These are phyloP conservation scores for Aspergillus hortae DNA, from an alignment of 2,329 filamentous ascomycete species.

Conservation along the genomic window DNA sequence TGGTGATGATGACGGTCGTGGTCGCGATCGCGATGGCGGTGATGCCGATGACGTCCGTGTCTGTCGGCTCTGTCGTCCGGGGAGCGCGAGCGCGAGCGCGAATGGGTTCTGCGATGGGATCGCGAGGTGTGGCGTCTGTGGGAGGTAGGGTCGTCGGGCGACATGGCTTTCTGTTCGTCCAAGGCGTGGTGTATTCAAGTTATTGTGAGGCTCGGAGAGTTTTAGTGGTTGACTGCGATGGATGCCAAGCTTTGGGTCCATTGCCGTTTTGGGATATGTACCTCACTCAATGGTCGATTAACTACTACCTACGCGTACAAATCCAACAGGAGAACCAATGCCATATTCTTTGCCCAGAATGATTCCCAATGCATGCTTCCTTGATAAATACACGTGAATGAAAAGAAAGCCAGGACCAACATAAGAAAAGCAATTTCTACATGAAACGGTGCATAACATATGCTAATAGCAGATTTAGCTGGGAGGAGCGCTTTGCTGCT, in stretches of 20 bases:
- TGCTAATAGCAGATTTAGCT: constrained; percentile 18
- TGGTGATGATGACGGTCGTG: constrained; percentile 29
- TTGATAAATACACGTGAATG: constrained; percentile 23
- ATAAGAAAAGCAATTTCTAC: constrained; percentile 4
- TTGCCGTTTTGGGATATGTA: not conserved
- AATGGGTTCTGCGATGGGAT: constrained; percentile 13
- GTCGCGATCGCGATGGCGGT: constrained; percentile 17
- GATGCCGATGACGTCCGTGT: constrained; percentile 29
- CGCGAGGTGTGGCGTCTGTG: constrained; percentile 16
- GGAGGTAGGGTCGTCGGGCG: constrained; percentile 14
- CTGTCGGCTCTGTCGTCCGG: constrained; percentile 24
- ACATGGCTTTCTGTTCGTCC: constrained; percentile 1
- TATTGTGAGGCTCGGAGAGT: too few species aligned
- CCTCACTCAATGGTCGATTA: not conserved
- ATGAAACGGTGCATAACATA: constrained; percentile 3
- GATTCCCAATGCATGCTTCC: not conserved
- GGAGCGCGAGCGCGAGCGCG: constrained; percentile 35
- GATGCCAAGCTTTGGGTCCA: constrained; percentile 12
- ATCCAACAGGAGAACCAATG: not conserved
- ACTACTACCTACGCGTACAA: not conserved
- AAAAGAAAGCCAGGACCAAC: constrained; percentile 9
- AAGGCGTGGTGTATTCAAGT: too few species aligned
- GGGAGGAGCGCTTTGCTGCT: constrained; percentile 27
- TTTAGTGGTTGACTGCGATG: not conserved
- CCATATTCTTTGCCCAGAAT: not conserved